Base-by-base conservation (phyloP, 495 filamentous ascomycete species). In the Tetracladium setigerum region DNA sequence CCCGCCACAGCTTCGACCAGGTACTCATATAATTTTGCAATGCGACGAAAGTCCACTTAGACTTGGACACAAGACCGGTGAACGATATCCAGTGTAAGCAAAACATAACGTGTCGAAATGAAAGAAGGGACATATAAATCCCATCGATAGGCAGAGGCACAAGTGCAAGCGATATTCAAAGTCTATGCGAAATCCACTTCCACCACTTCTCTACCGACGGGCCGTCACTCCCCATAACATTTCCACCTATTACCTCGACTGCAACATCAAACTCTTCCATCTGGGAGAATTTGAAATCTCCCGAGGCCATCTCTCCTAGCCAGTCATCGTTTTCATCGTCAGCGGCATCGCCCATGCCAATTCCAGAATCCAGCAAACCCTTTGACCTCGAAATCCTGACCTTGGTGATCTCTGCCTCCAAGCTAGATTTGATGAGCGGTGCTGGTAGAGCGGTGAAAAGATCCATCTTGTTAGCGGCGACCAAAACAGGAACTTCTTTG, bases 381-480 rank as follows among this genome's bases (percentile, higher is more conserved):
- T 86, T 90, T 35, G 78, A 83, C 57, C 81, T 82, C 14, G 84
- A 84, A 54, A 75, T 75, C 22, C 94, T 74, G 52, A 96, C 82
- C 45, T 84, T 74, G 13, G 83, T 79, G 51, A 97, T 82, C 64
- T 96, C 94, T 17, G 71, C 70, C 62, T 97, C 91, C 9, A 98
- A 67, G 39, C 74, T 76, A 46, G 71, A 76, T 59, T 78, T 81
- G 18, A 96, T 88, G 30, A 95, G 72, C 2, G 75, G 71, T 1
- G 87, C 79, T 0, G 92, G 92, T 38, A 95, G 67, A 10, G 92
- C 90, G 0, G 92, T 97, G 62, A 98, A 98, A 11, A 97, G 68
- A 63, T 98, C 92, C 41, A 89, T 72, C 71, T 98, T 98, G 62
- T 97, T 97, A 32, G 89, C 90, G 4, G 87, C 90, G 33, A 98